Percentiles rank a stretch among this genome's conserved stretches.
phyloP scores from a whole-genome alignment of 2,329 filamentous ascomycete species.

The Ophiostoma quercus region DNA sequence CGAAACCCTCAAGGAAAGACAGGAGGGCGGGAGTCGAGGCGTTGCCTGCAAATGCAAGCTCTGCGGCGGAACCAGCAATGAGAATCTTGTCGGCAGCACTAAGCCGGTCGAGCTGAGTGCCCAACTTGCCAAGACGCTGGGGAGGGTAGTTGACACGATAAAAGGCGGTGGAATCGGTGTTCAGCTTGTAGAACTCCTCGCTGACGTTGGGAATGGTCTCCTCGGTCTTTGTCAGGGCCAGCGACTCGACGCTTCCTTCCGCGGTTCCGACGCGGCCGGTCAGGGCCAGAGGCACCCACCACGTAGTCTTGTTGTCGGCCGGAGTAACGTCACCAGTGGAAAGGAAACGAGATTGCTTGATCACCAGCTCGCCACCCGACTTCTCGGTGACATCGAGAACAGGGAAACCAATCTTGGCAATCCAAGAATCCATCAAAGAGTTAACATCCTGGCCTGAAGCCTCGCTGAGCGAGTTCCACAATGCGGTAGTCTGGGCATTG shows the following conservation, averaged over 20 bases:
- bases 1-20: slow-evolving; percentile 78
- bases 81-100: slow-evolving; percentile 88
- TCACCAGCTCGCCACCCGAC: slow-evolving; percentile 70
- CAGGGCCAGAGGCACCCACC: slow-evolving; percentile 91
- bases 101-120: slow-evolving; percentile 68
- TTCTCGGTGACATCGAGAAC: slow-evolving; percentile 75
- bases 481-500: slow-evolving; percentile 83
- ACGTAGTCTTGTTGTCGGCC: slow-evolving; percentile 84
- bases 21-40: slow-evolving; percentile 76
- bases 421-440: slow-evolving; percentile 89
- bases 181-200: slow-evolving; percentile 86
- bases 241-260: slow-evolving; percentile 48
- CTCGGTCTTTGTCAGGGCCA: slow-evolving; percentile 69
- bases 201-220: slow-evolving; percentile 71
- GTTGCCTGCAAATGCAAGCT: slow-evolving; percentile 81
- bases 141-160: slow-evolving; percentile 92
- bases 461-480: slow-evolving; percentile 84
- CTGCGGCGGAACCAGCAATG: slow-evolving; percentile 81
- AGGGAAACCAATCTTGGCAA: slow-evolving; percentile 90
- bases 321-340: slow-evolving; percentile 85
- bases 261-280: slow-evolving; percentile 64
- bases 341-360: slow-evolving; percentile 85
- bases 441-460: slow-evolving; percentile 84
- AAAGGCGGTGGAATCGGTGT: slow-evolving; percentile 79
- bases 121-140: slow-evolving; percentile 73